Conservation (phyloP, 2,329 filamentous ascomycete genomes). For the Colletotrichum sp. region DNA sequence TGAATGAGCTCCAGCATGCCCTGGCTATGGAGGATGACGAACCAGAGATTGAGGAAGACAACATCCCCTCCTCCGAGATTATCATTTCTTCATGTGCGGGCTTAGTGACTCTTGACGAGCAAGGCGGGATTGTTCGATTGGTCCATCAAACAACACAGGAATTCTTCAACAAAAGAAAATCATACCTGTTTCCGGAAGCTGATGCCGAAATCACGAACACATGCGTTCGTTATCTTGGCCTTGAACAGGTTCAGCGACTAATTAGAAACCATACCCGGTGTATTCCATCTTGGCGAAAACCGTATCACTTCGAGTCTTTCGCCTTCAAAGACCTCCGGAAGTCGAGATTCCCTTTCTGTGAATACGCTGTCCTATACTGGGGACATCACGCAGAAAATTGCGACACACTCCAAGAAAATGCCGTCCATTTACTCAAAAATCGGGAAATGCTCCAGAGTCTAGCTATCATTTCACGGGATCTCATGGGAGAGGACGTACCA, state of each 20-base stretch:
- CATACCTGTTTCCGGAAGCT: background rate
- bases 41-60: too few relatives aligned
- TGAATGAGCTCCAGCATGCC: too few relatives aligned
- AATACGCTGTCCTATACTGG: background rate
- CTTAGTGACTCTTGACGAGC: too few relatives aligned
- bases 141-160: too few relatives aligned
- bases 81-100: too few relatives aligned
- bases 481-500: too few relatives aligned
- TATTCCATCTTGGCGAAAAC: background rate
- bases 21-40: too few relatives aligned
- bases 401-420: too few relatives aligned
- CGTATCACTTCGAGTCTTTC: accelerated
- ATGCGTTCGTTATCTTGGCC: constrained; percentile 31
- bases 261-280: accelerated
- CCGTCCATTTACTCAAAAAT: background rate
- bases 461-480: too few relatives aligned
- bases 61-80: too few relatives aligned
- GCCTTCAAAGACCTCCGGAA: background rate
- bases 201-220: background rate
- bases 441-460: background rate
- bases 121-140: too few relatives aligned
- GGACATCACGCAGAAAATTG: background rate
- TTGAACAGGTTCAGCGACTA: background rate
- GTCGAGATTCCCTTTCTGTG: background rate
- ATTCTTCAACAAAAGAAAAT: too few relatives aligned